Conservation (phyloP, 495 filamentous ascomycete species). For the Parathielavia appendiculata region DNA sequence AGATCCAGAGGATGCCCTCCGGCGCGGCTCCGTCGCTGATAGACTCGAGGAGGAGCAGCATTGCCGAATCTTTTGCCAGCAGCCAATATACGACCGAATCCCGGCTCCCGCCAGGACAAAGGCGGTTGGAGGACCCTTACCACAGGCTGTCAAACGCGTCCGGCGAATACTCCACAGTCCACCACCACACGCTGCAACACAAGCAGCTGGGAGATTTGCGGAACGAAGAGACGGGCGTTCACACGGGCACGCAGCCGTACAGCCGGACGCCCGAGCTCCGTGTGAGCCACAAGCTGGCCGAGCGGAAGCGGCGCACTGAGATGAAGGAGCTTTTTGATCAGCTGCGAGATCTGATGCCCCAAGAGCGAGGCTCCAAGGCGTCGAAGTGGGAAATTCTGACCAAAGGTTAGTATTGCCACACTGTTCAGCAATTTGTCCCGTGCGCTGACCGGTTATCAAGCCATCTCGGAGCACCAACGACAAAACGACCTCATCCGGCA, state of each 20-base stretch:
- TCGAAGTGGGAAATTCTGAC: constrained; percentile 99
- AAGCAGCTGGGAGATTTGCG: constrained; percentile 64
- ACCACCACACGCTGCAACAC: constrained; percentile 74
- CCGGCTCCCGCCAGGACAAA: constrained; percentile 64
- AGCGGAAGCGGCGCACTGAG: constrained; percentile 91
- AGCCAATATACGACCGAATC: constrained; percentile 69
- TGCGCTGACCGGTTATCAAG: constrained; percentile 29
- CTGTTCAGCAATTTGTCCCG: background rate
- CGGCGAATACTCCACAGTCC: constrained; percentile 44
- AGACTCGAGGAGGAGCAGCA: constrained; percentile 66
- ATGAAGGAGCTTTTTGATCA: constrained; percentile 98
- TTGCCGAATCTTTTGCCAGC: constrained; percentile 66
- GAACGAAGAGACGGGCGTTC: constrained; percentile 50
- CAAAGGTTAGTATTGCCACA: constrained; percentile 57
- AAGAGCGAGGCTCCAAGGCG: constrained; percentile 84
- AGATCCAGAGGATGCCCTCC: constrained; percentile 47
- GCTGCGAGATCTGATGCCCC: constrained; percentile 73
- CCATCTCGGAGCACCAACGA: constrained; percentile 52
- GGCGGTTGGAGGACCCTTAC: constrained; percentile 51
- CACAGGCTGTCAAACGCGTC: constrained; percentile 33
- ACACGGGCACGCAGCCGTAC: constrained; percentile 67
- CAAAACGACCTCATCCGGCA: constrained; percentile 37
- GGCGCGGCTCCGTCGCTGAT: constrained; percentile 49
- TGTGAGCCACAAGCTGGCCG: constrained; percentile 91
- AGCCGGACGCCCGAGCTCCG: constrained; percentile 92